Base-by-base conservation (phyloP, 305 asterid genomes). In the Fraxinus sp. region DNA sequence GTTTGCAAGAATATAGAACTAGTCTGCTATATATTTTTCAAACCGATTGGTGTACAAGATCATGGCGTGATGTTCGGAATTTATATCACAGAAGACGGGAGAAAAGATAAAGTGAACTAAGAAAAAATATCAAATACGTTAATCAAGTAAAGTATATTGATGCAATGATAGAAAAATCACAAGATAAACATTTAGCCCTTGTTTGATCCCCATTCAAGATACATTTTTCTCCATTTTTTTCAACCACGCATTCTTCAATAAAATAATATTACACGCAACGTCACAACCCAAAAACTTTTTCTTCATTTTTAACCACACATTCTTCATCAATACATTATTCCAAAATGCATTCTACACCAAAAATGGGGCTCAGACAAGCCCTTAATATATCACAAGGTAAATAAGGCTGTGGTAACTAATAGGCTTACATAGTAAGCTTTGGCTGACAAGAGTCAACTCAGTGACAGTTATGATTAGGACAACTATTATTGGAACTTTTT, bases 141-240 rank as follows among this genome's bases (percentile, higher is more conserved):
- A 84, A 57, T 22, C 22, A 5, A 55, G 68, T 26, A 7, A 4
- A 81, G 36, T 36, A 36, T 36, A 36, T 6, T 36, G 24, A 78
- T 9, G 46, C 78, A 28, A 77, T 55, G 62, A 77, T 13, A 74
- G 79, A 76, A 71, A 70, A 73, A 39, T 71, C 68, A 55, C 59
- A 74, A 7, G 72, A 78, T 49, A 35, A 72, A 73, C 52, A 39
- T 16, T 36, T 36, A 36, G 8, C 41, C 41, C 41, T 36, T 36
- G 9, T 36, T 6, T 35, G 39, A 35, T 35, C 1, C 39, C 7
- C 39, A 33, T 36, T 36, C 41, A 36, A 36, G 9, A 36, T 36
- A 36, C 41, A 36, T 36, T 36, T 35, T 36, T 36, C 41, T 36
- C 41, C 41, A 0, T 36, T 36, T 36, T 36, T 36, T 36, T 6